Evolutionary conservation across 2,329 filamentous ascomycete genomes (phyloP).

Genomic region (Aureobasidium lini): DNA sequence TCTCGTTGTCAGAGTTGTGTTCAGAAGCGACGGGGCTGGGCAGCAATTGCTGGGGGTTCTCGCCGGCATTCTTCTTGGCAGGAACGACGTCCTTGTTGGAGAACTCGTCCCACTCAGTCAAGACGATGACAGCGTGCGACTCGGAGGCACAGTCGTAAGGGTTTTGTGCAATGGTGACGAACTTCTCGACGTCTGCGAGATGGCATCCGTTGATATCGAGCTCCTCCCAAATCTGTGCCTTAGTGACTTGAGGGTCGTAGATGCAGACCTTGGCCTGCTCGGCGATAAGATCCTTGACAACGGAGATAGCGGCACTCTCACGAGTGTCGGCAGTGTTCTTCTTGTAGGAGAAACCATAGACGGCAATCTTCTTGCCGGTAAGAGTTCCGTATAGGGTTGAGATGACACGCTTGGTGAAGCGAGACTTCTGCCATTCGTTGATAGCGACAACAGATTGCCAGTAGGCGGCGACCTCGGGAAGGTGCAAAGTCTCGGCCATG

Average conservation of each 20-base stretch:
- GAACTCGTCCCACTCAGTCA: slow-evolving; percentile 30
- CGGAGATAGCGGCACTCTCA: slow-evolving; percentile 61
- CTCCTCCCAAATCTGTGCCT: slow-evolving; percentile 28
- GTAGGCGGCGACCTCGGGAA: slow-evolving; percentile 66
- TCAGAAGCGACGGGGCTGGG: slow-evolving; percentile 8
- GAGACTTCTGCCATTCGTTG: slow-evolving; percentile 66
- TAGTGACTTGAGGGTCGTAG: slow-evolving; percentile 51
- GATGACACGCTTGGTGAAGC: slow-evolving; percentile 61
- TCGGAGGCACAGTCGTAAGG: slow-evolving; percentile 28
- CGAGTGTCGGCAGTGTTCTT: slow-evolving; percentile 70
- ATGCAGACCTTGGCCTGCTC: slow-evolving; percentile 59
- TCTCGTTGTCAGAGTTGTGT: slow-evolving; percentile 8
- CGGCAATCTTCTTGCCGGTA: slow-evolving; percentile 59
- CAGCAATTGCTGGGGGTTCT: slow-evolving; percentile 3
- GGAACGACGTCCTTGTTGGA: slow-evolving; percentile 23
- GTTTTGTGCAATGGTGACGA: slow-evolving; percentile 24
- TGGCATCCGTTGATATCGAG: slow-evolving; percentile 20
- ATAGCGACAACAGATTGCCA: slow-evolving; percentile 68
- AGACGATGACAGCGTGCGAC: slow-evolving; percentile 28
- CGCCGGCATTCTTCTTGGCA: not conserved
- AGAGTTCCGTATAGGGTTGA: slow-evolving; percentile 61
- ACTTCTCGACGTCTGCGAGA: slow-evolving; percentile 20
- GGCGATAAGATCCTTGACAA: slow-evolving; percentile 57
- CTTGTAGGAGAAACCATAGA: slow-evolving; percentile 74
- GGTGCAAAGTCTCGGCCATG: slow-evolving; percentile 60